A percentile compares a stretch with the other conserved stretches of the same genome.
These are phyloP conservation scores for Venturia asperata DNA, from an alignment of 2,329 filamentous ascomycete genomes.

Conservation along the genomic window DNA sequence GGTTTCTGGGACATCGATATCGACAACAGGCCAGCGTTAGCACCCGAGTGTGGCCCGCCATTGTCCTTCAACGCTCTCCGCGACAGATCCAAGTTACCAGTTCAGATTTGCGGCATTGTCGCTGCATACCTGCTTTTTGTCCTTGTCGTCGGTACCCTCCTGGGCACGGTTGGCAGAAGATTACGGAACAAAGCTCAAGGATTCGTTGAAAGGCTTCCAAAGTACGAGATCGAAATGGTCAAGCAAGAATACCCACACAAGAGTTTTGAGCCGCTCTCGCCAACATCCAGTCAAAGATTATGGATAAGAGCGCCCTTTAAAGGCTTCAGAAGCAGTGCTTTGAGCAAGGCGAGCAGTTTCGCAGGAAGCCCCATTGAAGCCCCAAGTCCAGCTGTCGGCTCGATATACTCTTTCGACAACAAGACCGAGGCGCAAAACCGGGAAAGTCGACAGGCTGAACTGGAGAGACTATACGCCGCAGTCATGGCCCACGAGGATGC, in stretches of 20 bases:
- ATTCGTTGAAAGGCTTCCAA: conserved; percentile 41
- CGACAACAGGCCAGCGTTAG: conserved; percentile 50
- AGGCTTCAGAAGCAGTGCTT: conserved; percentile 24
- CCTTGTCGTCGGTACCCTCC: conserved; percentile 59
- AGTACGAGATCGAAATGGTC: conserved; percentile 49
- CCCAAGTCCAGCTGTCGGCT: conserved; percentile 42
- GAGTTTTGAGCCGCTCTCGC: conserved; percentile 32
- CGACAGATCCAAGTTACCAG: conserved; percentile 53
- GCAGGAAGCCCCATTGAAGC: conserved; percentile 11
- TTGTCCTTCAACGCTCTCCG: conserved; percentile 52
- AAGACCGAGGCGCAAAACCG: conserved; percentile 61
- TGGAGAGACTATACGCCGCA: conserved; percentile 84
- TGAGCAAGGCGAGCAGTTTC: conserved; percentile 16
- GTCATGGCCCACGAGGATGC: conserved; percentile 79
- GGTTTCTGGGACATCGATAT: conserved; percentile 39
- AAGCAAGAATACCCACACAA: conserved; percentile 24
- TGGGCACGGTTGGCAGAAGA: conserved; percentile 42
- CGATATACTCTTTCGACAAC: conserved; percentile 68
- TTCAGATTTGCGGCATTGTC: conserved; percentile 75
- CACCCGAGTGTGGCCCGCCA: conserved; percentile 54
- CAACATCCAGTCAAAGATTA: conserved; percentile 28
- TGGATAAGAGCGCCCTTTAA: conserved; percentile 32
- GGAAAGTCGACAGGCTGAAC: conserved; percentile 68
- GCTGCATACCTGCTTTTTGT: conserved; percentile 75
- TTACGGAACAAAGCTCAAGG: conserved; percentile 42